phyloP scores from a whole-genome alignment of 108 stramenopile species.

The Stephanodiscus minutulus region DNA sequence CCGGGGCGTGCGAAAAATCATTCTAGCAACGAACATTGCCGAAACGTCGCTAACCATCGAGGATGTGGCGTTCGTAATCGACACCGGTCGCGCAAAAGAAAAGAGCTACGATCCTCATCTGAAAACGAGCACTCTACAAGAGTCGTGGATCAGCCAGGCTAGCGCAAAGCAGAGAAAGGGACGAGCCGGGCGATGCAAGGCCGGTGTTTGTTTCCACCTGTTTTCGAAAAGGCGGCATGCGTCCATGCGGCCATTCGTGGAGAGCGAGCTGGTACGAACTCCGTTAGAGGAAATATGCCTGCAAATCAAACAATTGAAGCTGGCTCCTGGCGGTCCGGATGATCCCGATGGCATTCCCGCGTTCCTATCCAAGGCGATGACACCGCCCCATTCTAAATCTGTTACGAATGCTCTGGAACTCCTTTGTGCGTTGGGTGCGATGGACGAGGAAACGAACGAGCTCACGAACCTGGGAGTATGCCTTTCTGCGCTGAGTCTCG shows the following conservation, averaged over 20 bases:
- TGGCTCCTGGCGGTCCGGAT: slow-evolving; percentile 67
- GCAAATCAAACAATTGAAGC: slow-evolving; percentile 64
- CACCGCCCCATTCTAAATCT: slow-evolving; percentile 65
- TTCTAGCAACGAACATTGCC: slow-evolving; percentile 93
- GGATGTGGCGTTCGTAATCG: slow-evolving; percentile 89
- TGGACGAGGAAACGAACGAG: slow-evolving; percentile 74
- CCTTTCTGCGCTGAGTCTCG: slow-evolving; percentile 62
- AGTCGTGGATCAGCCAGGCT: slow-evolving; percentile 83
- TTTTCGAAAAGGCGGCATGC: slow-evolving; percentile 64
- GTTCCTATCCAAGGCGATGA: slow-evolving; percentile 72
- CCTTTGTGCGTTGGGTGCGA: slow-evolving; percentile 72
- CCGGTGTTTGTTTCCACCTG: slow-evolving; percentile 82
- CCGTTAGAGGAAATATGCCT: slow-evolving; percentile 80
- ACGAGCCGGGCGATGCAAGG: slow-evolving; percentile 76
- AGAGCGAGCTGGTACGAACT: slow-evolving; percentile 75
- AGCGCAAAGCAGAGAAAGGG: slow-evolving; percentile 88
- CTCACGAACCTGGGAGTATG: slow-evolving; percentile 73
- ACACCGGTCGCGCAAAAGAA: slow-evolving; percentile 86
- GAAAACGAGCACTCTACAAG: slow-evolving; percentile 75
- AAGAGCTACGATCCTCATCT: slow-evolving; percentile 89
- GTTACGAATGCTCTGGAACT: slow-evolving; percentile 61
- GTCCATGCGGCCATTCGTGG: slow-evolving; percentile 65
- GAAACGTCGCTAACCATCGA: slow-evolving; percentile 94
- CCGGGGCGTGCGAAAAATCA: slow-evolving; percentile 69
- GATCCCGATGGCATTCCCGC: slow-evolving; percentile 71